Base-by-base conservation (phyloP, 2,329 filamentous ascomycete genomes). In the Aspergillus tubingensis region DNA sequence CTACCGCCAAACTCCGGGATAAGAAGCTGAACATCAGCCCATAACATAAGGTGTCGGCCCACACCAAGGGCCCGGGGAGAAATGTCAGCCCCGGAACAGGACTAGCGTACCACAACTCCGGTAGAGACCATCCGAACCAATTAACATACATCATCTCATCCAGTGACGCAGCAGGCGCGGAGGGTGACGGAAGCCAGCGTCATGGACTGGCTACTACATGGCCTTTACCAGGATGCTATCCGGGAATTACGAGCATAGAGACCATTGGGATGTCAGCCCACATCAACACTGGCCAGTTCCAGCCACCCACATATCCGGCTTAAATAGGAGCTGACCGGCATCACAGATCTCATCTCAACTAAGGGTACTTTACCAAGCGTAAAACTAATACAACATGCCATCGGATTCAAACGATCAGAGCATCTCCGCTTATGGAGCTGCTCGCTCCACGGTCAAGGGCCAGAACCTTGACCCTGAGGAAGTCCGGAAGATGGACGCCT, bases 401-500 rank as follows among this genome's bases (percentile, higher is more conserved):
- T 25, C 23, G 5, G 52, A 54, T 19, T 27, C 15, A 7, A 27
- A 25, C n/a, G 38, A 54, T 8, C 38, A 83, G 70, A 86, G 82
- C 69, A 87, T 91, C 71, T 85, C 83, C 68, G 80, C 88, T 7
- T 91, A 84, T 70, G 88, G 88, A 67, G 74, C 79, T 55, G 88
- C 88, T 69, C 84, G 88, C 56, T 87, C 88, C 25, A 90, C 88
- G 1, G 71, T 90, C 67, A 79, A 83, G 74, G 84, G 82, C 68
- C 76, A 81, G 62, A 88, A 88, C 10, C 82, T 92, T 57, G 85
- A 81, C 61, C 71, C 83, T 17, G 86, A 91, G 48, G 88, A 92
- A 64, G 74, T 92, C 60, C 81, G 83, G 64, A 86, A 88, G 74
- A 88, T 87, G 75, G 87, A 88, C 70, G 86, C 88, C 68, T 92